Base-by-base conservation (phyloP, 768 basidiomycete genomes). In the Clavulina sp. region DNA sequence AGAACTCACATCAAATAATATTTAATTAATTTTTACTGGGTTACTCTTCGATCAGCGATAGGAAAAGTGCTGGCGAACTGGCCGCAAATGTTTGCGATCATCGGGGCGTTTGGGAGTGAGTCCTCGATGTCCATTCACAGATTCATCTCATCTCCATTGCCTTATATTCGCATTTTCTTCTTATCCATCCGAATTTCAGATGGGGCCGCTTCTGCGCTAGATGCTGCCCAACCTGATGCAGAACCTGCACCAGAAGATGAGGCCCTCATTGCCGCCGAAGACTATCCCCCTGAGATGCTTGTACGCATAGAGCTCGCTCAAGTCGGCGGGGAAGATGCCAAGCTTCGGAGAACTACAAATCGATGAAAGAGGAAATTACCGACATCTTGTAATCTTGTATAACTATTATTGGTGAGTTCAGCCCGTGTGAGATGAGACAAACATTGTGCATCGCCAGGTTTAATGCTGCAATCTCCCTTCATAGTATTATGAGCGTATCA, bases 61-160 rank as follows among this genome's bases (percentile, higher is more conserved):
- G 66, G 65, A 31, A 56, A 56, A 9, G 66, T 67, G 1, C 54
- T 66, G 53, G 52, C 60, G 36, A 67, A 67, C 52, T 67, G 66
- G 66, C 63, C 65, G 29, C 64, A 67, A 54, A 63, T 65, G 9
- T 66, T 67, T 46, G 60, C 63, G 2, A 60, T 67, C 29, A 57
- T 67, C 5, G 63, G 63, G 47, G 57, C 64, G 19, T 65, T 66
- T 46, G 63, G 65, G n/a, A n/a, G n/a, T n/a, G n/a, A n/a, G n/a
- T n/a, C 64, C 43, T 53, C 64, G 54, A 28, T 21, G 9, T 46
- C 29, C 30, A 36, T 48, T 23, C 33, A 34, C 53, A 16, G 7
- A 23, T 16, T 19, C 23, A 29, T 29, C 23, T 36, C 32, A 6
- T 36, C 29, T 13, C 3, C 2, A 28, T 7, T 40, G 3, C 31